Base-by-base conservation (phyloP, 495 filamentous ascomycete species). In the Aspergillus bertholletiae region DNA sequence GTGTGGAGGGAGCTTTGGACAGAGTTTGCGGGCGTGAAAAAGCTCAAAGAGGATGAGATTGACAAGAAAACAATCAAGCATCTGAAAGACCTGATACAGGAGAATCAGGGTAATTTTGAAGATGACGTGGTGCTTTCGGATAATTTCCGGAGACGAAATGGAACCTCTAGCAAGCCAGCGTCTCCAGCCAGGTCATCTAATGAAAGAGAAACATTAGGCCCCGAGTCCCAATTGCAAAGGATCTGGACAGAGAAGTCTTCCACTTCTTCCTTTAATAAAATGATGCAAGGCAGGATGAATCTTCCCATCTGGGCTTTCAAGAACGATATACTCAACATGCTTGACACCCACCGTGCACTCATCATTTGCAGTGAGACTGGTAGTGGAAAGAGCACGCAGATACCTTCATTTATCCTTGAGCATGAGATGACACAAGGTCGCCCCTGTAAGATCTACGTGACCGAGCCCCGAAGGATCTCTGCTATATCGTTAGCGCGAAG, bases 311-410 rank as follows among this genome's bases (percentile, higher is more conserved):
- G 89, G 86, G 78, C 80, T 32, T 96, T 92, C 69, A 86, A 85
- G 55, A 73, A 88, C 12, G 80, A 89, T 13, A 87, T 95, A 24
- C 75, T 97, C 7, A 70, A 78, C 24, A 77, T 88, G 1, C 84
- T 96, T 32, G 85, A 89, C 39, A 70, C 68, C 5, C 78, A 96
- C 55, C 94, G 90, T 63, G 86, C 93, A 5, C 80, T 93, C 7
- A 96, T 97, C 51, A 80, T 97, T 28, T 96, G 91, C 64, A 93
- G 93, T 59, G 94, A 97, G 72, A 98, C 94, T 13, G 94, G 94
- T 63, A 96, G 84, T 71, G 94, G 94, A 50, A 98, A 98, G 76
- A 96, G 91, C 73, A 98, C 94, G 0, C 94, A 98, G 66, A 88
- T 96, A 5, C 94, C 94, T 22, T 85, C 91, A 2, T 98, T 90